These are phyloP conservation scores for Pseudogymnoascus sp. DNA, from an alignment of 2,329 filamentous ascomycete species.

Conservation along the genomic window DNA sequence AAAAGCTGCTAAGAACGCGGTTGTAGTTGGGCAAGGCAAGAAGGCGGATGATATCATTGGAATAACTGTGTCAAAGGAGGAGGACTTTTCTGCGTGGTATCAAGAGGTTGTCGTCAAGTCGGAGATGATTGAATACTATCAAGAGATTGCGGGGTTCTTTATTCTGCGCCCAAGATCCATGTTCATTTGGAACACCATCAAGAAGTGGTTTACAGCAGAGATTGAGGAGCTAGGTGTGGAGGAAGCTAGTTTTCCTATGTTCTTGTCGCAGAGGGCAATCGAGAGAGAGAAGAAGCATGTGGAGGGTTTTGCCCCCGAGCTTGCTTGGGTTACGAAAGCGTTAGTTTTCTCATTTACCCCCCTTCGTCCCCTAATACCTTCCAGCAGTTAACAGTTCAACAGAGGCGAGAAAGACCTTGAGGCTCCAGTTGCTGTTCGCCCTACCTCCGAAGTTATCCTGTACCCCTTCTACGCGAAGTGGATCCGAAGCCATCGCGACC, in stretches of 20 bases:
- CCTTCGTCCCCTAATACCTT: slow-evolving; percentile 11
- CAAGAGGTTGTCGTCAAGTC: slow-evolving; percentile 95
- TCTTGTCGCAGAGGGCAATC: slow-evolving; percentile 76
- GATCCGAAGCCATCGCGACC: slow-evolving; percentile 92
- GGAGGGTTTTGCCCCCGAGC: slow-evolving; percentile 92
- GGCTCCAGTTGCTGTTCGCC: slow-evolving; percentile 60
- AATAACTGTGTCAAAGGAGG: slow-evolving; percentile 75
- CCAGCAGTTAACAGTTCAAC: slow-evolving; percentile 23
- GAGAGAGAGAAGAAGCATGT: slow-evolving; percentile 80
- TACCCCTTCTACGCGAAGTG: slow-evolving; percentile 94
- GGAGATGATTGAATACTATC: slow-evolving; percentile 94
- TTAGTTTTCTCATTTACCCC: slow-evolving; percentile 33
- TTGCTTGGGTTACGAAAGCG: slow-evolving; percentile 83
- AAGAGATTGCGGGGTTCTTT: slow-evolving; percentile 91
- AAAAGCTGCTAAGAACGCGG: slow-evolving; percentile 45
- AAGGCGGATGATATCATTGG: slow-evolving; percentile 66
- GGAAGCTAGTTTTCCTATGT: slow-evolving; percentile 95
- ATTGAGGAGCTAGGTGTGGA: slow-evolving; percentile 90
- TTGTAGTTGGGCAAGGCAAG: slow-evolving; percentile 49
- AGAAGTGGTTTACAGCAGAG: slow-evolving; percentile 58
- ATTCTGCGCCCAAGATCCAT: slow-evolving; percentile 68
- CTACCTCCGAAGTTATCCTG: slow-evolving; percentile 72
- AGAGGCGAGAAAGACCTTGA: slow-evolving; percentile 90
- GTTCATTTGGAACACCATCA: slow-evolving; percentile 58
- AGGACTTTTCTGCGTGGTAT: slow-evolving; percentile 92